phyloP scores from a whole-genome alignment of 2,329 filamentous ascomycete genomes.

The Fusarium newnesense region DNA sequence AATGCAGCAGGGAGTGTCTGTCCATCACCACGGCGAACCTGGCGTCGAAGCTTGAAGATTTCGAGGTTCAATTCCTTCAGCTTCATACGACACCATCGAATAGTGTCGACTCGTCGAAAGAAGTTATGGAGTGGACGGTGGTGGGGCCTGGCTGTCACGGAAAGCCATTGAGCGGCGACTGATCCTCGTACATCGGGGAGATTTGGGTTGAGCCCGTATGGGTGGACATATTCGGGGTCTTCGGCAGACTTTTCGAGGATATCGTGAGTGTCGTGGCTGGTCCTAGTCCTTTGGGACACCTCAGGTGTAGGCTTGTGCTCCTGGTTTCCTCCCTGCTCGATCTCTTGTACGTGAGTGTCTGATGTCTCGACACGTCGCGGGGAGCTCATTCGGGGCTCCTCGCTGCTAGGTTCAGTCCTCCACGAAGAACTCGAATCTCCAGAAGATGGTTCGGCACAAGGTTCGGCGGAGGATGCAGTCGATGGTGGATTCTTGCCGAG shows the following conservation, averaged over 20 bases:
- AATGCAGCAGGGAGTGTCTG: constrained; percentile 82
- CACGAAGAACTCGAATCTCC: constrained; percentile 24
- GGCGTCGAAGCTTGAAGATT: constrained; percentile 73
- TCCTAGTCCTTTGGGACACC: constrained; percentile 6
- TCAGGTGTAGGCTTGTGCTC: constrained; percentile 28
- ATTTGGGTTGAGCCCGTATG: constrained; percentile 48
- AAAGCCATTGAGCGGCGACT: constrained; percentile 79
- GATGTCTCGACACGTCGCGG: constrained; percentile 12
- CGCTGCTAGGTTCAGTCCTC: constrained; percentile 21
- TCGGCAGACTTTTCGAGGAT: constrained; percentile 38
- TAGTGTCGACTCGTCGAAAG: constrained; percentile 92
- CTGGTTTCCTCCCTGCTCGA: not conserved
- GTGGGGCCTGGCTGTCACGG: constrained; percentile 77
- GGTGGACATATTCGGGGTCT: constrained; percentile 51
- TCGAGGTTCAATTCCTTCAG: constrained; percentile 53
- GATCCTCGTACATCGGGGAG: constrained; percentile 57
- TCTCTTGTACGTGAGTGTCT: not conserved
- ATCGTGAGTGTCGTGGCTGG: constrained; percentile 2
- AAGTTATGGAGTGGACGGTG: constrained; percentile 75
- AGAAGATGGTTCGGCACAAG: constrained; percentile 16
- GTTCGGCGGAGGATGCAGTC: constrained; percentile 17
- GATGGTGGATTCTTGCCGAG: constrained; percentile 7
- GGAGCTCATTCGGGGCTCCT: not conserved
- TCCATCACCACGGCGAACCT: constrained; percentile 77
- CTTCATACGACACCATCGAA: constrained; percentile 81